phyloP scores from a whole-genome alignment of 768 basidiomycete species.

The Mycena indigotica region DNA sequence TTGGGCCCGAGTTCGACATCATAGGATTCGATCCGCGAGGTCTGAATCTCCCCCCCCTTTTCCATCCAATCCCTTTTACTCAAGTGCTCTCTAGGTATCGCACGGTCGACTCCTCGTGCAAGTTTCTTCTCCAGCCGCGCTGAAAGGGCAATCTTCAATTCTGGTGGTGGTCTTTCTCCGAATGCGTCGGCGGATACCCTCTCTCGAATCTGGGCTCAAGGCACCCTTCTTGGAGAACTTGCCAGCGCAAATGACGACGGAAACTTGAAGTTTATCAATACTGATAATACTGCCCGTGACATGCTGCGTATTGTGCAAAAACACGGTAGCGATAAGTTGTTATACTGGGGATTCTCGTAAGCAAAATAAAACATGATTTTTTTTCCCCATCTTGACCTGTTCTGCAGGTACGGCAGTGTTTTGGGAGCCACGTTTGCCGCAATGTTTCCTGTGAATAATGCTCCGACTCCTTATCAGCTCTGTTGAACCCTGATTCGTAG shows the following conservation, averaged over 20 bases:
- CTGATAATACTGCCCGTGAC: slow-evolving; percentile 22
- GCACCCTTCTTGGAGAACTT: slow-evolving; percentile 4
- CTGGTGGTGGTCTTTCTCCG: slow-evolving; percentile 3
- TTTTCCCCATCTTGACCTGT: too few species aligned
- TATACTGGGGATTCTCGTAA: slow-evolving; percentile 22
- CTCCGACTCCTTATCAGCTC: background rate
- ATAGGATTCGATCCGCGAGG: slow-evolving; percentile 29
- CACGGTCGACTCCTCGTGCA: slow-evolving; percentile 16
- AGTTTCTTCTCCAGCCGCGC: slow-evolving; percentile 15
- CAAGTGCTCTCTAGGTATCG: slow-evolving; percentile 9
- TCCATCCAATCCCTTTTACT: background rate
- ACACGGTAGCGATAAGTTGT: slow-evolving; percentile 17
- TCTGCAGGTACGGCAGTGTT: slow-evolving; percentile 16
- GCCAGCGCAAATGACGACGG: slow-evolving; percentile 16
- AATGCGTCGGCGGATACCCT: slow-evolving; percentile 13
- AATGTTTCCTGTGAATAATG: slow-evolving; percentile 18
- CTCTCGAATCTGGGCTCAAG: slow-evolving; percentile 9
- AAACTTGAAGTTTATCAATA: slow-evolving; percentile 15
- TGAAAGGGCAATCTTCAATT: slow-evolving; percentile 15
- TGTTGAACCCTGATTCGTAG: background rate
- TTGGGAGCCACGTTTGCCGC: slow-evolving; percentile 23
- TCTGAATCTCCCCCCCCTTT: background rate
- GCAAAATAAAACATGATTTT: background rate
- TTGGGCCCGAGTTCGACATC: slow-evolving; percentile 25
- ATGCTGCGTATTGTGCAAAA: slow-evolving; percentile 22